Evolutionary conservation across 164 flowering plant species (phyloP).

Genomic region (Sextonia rubra): DNA sequence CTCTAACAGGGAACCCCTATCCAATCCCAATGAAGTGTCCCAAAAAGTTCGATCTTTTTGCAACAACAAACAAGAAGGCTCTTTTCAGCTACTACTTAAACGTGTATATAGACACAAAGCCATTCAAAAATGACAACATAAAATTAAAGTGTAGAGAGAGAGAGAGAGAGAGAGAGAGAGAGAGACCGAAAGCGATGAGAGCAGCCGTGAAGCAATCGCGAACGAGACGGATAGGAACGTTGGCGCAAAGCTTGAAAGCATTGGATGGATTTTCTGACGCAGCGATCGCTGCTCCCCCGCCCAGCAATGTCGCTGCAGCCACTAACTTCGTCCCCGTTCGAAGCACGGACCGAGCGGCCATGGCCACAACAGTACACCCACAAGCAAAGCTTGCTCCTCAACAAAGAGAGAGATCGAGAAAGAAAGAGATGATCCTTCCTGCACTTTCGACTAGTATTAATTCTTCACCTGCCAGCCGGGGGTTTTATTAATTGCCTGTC

Average conservation of each 20-base stretch:
- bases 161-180: conserved; percentile 2
- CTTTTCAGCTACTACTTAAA: neutral
- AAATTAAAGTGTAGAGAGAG: too few relatives aligned
- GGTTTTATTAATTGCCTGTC: too few relatives aligned
- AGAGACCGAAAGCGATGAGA: conserved; percentile 60
- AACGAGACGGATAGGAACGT: conserved; percentile 72
- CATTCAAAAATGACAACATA: too few relatives aligned
- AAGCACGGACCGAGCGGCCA: conserved; percentile 60
- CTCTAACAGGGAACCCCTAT: too few relatives aligned
- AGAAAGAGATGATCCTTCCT: too few relatives aligned
- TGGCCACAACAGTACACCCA: conserved; percentile 9
- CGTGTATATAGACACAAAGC: too few relatives aligned
- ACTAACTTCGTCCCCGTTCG: conserved; percentile 47
- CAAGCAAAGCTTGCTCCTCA: too few relatives aligned
- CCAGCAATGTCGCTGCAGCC: conserved; percentile 36
- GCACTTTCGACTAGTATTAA: too few relatives aligned
- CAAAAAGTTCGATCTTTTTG: too few relatives aligned
- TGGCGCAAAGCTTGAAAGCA: conserved; percentile 61
- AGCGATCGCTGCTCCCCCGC: conserved; percentile 53
- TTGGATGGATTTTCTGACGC: conserved; percentile 66
- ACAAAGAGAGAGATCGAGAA: neutral
- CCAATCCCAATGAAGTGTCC: too few relatives aligned
- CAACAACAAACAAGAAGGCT: too few relatives aligned
- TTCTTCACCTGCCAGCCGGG: too few relatives aligned
- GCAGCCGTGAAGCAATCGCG: conserved; percentile 77